A percentile compares a stretch with the other conserved stretches of the same genome.
These are phyloP conservation scores for Candida tunisiensis DNA, from an alignment of 1,139 yeast genomes.

Conservation along the genomic window DNA sequence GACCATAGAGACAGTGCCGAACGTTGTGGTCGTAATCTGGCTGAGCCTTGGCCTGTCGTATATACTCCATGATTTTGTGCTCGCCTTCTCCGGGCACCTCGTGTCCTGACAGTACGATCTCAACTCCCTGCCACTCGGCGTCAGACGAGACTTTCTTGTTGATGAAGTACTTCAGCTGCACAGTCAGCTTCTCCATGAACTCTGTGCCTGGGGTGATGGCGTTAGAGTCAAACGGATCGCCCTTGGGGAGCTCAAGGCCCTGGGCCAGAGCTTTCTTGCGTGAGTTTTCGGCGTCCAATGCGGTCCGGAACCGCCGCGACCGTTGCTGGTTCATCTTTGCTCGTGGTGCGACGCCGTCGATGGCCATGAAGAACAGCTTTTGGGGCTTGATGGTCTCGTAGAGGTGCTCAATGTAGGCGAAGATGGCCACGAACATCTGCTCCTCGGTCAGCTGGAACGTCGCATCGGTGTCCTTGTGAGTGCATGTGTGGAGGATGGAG, in stretches of 20 bases:
- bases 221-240: slow-evolving; percentile 59
- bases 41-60: slow-evolving; percentile 72
- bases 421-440: slow-evolving; percentile 84
- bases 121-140: slow-evolving; percentile 79
- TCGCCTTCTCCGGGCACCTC: slow-evolving; percentile 99
- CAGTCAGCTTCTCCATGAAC: slow-evolving; percentile 81
- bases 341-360: slow-evolving; percentile 98
- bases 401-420: slow-evolving; percentile 86
- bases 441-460: slow-evolving; percentile 50
- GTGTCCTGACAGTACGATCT: slow-evolving; percentile 81
- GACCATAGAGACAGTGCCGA: slow-evolving; percentile 86
- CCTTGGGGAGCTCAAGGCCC: slow-evolving; percentile 46
- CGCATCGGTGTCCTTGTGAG: slow-evolving; percentile 41
- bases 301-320: slow-evolving; percentile 88
- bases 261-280: slow-evolving; percentile 43
- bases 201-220: slow-evolving; percentile 99
- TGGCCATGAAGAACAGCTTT: slow-evolving; percentile 87
- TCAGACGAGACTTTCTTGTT: slow-evolving; percentile 76
- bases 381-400: slow-evolving; percentile 79
- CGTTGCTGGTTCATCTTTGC: slow-evolving; percentile 99
- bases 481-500: slow-evolving; percentile 87
- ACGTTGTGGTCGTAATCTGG: slow-evolving; percentile 80
- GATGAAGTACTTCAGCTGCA: slow-evolving; percentile 75
- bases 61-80: slow-evolving; percentile 91
- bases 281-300: slow-evolving; percentile 73